These are phyloP conservation scores for Naematelia aurantialba DNA, from an alignment of 768 basidiomycete genomes.

Conservation along the genomic window DNA sequence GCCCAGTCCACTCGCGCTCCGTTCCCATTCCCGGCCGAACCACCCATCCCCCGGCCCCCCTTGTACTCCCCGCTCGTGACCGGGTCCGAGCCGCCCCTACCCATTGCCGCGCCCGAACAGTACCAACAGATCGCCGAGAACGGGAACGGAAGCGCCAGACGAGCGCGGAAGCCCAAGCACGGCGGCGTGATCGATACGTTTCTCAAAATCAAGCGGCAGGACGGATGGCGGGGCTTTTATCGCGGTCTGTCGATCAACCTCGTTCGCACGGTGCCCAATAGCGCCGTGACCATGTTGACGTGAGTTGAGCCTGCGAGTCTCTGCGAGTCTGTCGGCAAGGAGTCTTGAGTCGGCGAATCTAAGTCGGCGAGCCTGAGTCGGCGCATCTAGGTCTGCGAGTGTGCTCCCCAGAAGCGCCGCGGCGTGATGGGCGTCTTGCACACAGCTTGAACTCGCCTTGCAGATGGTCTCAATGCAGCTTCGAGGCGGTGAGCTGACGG, in stretches of 20 bases:
- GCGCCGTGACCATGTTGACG: conserved; percentile 93
- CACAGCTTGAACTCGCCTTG: no score
- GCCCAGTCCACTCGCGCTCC: not conserved
- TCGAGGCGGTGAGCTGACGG: conserved; percentile 20
- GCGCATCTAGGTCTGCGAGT: not conserved
- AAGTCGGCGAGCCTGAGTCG: not conserved
- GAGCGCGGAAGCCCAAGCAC: conserved; percentile 5
- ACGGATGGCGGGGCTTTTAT: conserved; percentile 87
- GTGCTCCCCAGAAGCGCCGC: conserved; percentile 19
- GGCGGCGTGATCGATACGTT: conserved; percentile 73
- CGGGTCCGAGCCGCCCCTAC: conserved; percentile 35
- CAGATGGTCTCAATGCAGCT: no score
- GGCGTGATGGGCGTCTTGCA: not conserved
- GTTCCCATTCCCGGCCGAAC: not conserved
- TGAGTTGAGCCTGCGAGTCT: conserved; percentile 53
- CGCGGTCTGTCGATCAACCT: conserved; percentile 92
- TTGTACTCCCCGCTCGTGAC: conserved; percentile 59
- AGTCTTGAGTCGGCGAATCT: no score
- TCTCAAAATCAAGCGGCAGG: conserved; percentile 67
- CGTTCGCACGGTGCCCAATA: conserved; percentile 89
- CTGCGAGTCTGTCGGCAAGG: no score
- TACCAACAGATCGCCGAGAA: conserved; percentile 9
- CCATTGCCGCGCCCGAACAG: not conserved
- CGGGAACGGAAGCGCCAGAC: conserved; percentile 50
- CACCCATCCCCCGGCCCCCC: conserved; percentile 43